Conservation (phyloP, 2,329 filamentous ascomycete genomes). For the Penicillium vulpinum region DNA sequence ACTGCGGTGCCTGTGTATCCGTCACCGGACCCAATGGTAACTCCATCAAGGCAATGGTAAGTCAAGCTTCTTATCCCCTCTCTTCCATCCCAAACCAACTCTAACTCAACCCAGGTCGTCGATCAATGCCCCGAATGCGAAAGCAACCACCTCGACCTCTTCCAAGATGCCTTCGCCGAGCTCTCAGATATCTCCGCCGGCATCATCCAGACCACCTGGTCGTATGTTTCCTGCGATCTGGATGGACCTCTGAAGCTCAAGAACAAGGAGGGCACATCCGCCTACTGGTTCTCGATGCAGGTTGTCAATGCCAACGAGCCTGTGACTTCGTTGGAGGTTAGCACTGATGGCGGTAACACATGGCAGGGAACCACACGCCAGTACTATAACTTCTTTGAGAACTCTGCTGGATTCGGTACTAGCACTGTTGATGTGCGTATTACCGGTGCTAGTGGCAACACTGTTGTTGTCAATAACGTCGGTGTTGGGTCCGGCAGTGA, state of each 20-base stretch:
- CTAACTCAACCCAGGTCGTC: slow-evolving; percentile 44
- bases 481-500: slow-evolving; percentile 21
- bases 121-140: slow-evolving; percentile 60
- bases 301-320: slow-evolving; percentile 63
- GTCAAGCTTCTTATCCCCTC: slow-evolving; percentile 1
- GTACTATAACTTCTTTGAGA: slow-evolving; percentile 64
- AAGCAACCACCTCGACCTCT: slow-evolving; percentile 58
- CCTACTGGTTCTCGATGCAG: slow-evolving; percentile 63
- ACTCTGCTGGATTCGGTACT: slow-evolving; percentile 57
- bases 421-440: slow-evolving; percentile 57
- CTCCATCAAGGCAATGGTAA: slow-evolving; percentile 64
- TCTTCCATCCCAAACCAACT: neutral
- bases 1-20: slow-evolving; percentile 63
- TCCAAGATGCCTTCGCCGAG: slow-evolving; percentile 51
- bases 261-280: slow-evolving; percentile 52
- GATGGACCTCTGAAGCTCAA: slow-evolving; percentile 51
- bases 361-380: slow-evolving; percentile 59
- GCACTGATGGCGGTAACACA: slow-evolving; percentile 58
- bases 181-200: slow-evolving; percentile 50
- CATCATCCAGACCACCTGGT: slow-evolving; percentile 53
- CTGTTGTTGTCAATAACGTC: slow-evolving; percentile 55
- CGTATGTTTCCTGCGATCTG: slow-evolving; percentile 54
- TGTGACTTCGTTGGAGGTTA: slow-evolving; percentile 60
- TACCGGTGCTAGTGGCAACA: slow-evolving; percentile 55
- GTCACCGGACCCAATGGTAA: slow-evolving; percentile 55